These are phyloP conservation scores for Hyphopichia khmerensis DNA, from an alignment of 1,139 yeast species.

Conservation along the genomic window DNA sequence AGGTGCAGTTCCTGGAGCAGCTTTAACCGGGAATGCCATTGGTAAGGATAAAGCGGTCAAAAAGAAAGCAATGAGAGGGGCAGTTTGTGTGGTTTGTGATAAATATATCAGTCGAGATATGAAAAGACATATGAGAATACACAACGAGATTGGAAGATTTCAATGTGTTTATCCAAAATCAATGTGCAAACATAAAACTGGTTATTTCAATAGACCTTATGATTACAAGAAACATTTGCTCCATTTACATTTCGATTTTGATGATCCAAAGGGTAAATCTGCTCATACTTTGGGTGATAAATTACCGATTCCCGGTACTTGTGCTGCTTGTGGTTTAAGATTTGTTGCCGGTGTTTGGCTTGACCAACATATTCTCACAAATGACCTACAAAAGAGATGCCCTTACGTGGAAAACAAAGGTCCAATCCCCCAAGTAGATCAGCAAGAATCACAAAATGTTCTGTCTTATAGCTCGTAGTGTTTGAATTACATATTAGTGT, in stretches of 20 bases:
- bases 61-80: slow-evolving; percentile 38
- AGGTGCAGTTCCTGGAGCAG: slow-evolving; percentile 7
- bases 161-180: slow-evolving; percentile 45
- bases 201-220: slow-evolving; percentile 47
- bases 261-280: slow-evolving; percentile 42
- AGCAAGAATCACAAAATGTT: neutral
- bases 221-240: slow-evolving; percentile 49
- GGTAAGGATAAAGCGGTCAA: slow-evolving; percentile 13
- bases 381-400: slow-evolving; percentile 21
- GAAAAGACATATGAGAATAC: slow-evolving; percentile 47
- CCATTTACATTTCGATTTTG: slow-evolving; percentile 45
- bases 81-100: slow-evolving; percentile 41
- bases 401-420: slow-evolving; percentile 15
- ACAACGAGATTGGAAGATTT: slow-evolving; percentile 47
- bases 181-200: slow-evolving; percentile 45
- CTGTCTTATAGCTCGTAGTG: neutral
- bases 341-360: slow-evolving; percentile 42
- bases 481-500: no score
- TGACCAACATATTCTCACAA: slow-evolving; percentile 38
- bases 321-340: slow-evolving; percentile 39
- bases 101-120: slow-evolving; percentile 45
- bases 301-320: slow-evolving; percentile 37
- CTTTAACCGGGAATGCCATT: neutral
- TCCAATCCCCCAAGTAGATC: slow-evolving; percentile 1
- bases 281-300: slow-evolving; percentile 46